These are phyloP conservation scores for Komagataella phaffii DNA, from an alignment of 805 yeast genomes.

Conservation along the genomic window DNA sequence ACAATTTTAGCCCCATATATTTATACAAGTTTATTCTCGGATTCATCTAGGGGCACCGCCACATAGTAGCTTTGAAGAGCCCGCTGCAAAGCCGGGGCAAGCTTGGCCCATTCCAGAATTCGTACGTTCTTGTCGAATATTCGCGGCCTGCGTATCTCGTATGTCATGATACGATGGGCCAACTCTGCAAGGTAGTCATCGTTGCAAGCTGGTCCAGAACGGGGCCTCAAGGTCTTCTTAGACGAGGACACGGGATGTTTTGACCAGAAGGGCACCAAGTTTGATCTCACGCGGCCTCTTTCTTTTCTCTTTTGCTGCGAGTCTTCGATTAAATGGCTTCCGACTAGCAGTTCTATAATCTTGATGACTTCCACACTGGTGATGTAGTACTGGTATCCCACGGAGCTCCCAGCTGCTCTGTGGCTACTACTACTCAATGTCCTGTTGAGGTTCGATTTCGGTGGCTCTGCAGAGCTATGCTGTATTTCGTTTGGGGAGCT, in stretches of 20 bases:
- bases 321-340: conserved; percentile 25
- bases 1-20: neutral
- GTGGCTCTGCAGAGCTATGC: neutral
- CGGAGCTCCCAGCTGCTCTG: neutral
- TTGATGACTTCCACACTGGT: conserved; percentile 58
- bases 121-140: conserved; percentile 60
- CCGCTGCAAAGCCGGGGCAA: conserved; percentile 45
- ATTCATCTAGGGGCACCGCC: conserved; percentile 14
- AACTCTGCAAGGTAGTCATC: conserved; percentile 33
- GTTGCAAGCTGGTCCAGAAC: conserved; percentile 4
- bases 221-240: conserved; percentile 8
- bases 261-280: conserved; percentile 56
- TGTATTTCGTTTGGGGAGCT: neutral
- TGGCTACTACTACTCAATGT: conserved; percentile 3
- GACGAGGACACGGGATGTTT: conserved; percentile 41
- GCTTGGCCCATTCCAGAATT: conserved; percentile 45
- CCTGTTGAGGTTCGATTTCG: neutral
- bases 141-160: conserved; percentile 48
- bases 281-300: conserved; percentile 53
- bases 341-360: conserved; percentile 48
- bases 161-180: conserved; percentile 54
- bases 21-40: neutral
- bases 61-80: conserved; percentile 56
- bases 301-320: conserved; percentile 44
- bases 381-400: conserved; percentile 29